These are phyloP conservation scores for Aspergillus transmontanensis DNA, from an alignment of 2,329 filamentous ascomycete genomes.

Conservation along the genomic window DNA sequence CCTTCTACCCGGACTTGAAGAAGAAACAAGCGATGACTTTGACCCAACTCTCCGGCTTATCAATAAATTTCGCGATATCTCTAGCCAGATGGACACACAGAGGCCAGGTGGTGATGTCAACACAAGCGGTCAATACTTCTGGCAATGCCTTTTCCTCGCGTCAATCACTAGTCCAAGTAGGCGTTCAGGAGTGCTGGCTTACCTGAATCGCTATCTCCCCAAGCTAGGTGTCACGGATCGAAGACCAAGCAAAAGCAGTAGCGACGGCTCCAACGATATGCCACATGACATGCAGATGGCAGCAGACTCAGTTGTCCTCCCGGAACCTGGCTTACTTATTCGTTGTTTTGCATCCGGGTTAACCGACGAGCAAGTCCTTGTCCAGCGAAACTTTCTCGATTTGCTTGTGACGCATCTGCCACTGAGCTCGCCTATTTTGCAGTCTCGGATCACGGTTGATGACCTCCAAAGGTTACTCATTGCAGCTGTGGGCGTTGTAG, in stretches of 20 bases:
- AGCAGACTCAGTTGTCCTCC: conserved; percentile 58
- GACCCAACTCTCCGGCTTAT: conserved; percentile 80
- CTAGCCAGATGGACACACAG: conserved; percentile 55
- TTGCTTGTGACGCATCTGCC: conserved; percentile 88
- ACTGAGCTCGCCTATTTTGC: conserved; percentile 78
- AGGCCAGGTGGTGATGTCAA: conserved; percentile 53
- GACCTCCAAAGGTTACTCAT: conserved; percentile 82
- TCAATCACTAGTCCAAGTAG: conserved; percentile 86
- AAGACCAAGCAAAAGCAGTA: conserved; percentile 31
- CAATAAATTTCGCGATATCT: conserved; percentile 71
- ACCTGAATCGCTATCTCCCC: conserved; percentile 77
- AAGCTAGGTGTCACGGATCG: conserved; percentile 57
- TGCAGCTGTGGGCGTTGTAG: conserved; percentile 84
- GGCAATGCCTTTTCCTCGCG: conserved; percentile 96
- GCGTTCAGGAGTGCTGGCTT: conserved; percentile 83
- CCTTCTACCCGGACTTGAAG: conserved; percentile 88
- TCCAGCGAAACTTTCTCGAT: conserved; percentile 92
- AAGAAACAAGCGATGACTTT: conserved; percentile 97
- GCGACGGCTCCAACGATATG: conserved; percentile 29
- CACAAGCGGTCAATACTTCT: conserved; percentile 84
- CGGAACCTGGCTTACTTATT: conserved; percentile 86
- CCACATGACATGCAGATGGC: conserved; percentile 36
- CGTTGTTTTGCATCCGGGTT: conserved; percentile 91
- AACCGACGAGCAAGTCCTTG: conserved; percentile 81
- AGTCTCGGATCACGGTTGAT: conserved; percentile 68